phyloP scores from a whole-genome alignment of 2,329 filamentous ascomycete species.

The Sclerotiophoma versabilis region DNA sequence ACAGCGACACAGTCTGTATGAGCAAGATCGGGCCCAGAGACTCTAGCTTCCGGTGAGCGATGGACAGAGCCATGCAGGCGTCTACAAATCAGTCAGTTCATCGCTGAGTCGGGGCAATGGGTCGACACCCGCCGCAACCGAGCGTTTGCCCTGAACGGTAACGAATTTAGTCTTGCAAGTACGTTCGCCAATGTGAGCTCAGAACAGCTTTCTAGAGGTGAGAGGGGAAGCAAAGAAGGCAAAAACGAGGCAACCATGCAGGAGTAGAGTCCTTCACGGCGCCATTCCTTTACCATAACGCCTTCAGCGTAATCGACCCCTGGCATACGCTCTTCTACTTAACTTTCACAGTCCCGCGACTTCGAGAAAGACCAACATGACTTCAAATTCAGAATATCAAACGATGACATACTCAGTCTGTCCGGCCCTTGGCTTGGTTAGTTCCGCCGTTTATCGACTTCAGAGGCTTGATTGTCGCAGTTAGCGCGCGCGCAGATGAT shows the following conservation, averaged over 20 bases:
- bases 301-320: conserved; percentile 20
- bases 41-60: conserved; percentile 31
- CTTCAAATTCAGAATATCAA: not conserved
- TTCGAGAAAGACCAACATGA: not conserved
- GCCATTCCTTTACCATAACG: conserved; percentile 1
- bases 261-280: conserved; percentile 23
- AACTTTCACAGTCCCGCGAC: conserved; percentile 25
- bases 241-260: conserved; percentile 23
- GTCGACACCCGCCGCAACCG: conserved; percentile 18
- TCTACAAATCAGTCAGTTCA: conserved; percentile 6
- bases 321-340: conserved; percentile 26
- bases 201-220: conserved; percentile 8
- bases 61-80: conserved; percentile 3
- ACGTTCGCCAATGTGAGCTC: conserved; percentile 23
- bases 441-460: not conserved
- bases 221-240: conserved; percentile 20
- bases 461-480: not conserved
- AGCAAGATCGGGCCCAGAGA: conserved; percentile 11
- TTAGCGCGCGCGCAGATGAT: conserved; percentile 4
- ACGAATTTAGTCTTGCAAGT: not conserved
- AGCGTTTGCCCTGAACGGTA: conserved; percentile 12
- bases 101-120: conserved; percentile 10
- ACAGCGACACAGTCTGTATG: conserved; percentile 3
- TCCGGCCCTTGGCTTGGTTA: not conserved
- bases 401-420: not conserved